Percentiles rank a stretch among this genome's conserved stretches.
phyloP scores from a whole-genome alignment of 2,329 filamentous ascomycete species.

The Fusarium graminum region DNA sequence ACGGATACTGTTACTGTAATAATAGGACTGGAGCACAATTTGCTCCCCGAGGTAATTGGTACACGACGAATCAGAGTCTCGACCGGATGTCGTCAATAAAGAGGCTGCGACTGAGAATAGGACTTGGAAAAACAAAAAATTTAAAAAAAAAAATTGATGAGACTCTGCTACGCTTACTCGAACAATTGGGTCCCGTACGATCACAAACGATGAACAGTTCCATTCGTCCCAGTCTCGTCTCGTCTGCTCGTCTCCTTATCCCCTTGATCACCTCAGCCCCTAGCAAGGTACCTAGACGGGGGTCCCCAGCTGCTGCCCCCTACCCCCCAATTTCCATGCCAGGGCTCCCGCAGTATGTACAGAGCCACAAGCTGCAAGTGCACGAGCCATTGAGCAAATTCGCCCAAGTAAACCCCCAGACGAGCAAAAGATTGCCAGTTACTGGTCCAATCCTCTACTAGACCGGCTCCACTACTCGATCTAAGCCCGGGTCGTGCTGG shows the following conservation, averaged over 20 bases:
- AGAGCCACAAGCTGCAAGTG: slow-evolving; percentile 38
- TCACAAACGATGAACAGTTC: slow-evolving; percentile 12
- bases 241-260: slow-evolving; percentile 15
- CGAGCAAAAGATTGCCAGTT: slow-evolving; percentile 3
- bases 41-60: slow-evolving; percentile 13
- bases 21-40: slow-evolving; percentile 21
- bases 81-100: background rate
- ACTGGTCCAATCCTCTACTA: slow-evolving; percentile 23
- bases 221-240: background rate
- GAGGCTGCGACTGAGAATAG: background rate
- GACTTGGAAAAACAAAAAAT: background rate
- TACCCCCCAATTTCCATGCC: slow-evolving; percentile 47
- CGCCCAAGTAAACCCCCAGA: slow-evolving; percentile 22
- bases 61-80: slow-evolving; percentile 19
- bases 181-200: slow-evolving; percentile 5
- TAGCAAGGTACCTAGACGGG: slow-evolving; percentile 37
- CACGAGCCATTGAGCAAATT: slow-evolving; percentile 43
- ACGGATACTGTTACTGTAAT: slow-evolving; percentile 9
- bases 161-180: background rate
- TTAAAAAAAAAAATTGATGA: background rate
- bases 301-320: slow-evolving; percentile 38
- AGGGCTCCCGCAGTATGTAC: slow-evolving; percentile 46
- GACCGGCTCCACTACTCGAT: slow-evolving; percentile 28
- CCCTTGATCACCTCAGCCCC: slow-evolving; percentile 34
- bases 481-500: slow-evolving; percentile 32